phyloP scores from a whole-genome alignment of 116 monocot genomes.

The Papilionanthe hybrid region DNA sequence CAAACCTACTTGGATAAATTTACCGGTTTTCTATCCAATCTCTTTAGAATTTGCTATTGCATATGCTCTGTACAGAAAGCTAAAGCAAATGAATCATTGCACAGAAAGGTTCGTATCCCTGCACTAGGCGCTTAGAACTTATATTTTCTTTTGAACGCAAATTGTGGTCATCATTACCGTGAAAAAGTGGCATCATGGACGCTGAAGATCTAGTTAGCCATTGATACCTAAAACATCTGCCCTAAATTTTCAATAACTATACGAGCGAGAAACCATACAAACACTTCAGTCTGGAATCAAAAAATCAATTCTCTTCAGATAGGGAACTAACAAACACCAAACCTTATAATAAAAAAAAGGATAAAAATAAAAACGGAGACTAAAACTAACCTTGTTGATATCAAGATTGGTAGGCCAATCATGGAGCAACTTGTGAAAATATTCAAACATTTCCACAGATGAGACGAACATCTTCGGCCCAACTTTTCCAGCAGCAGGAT shows the following conservation, averaged over 20 bases:
- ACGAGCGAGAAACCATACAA: background rate
- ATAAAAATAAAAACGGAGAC: background rate
- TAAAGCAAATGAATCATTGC: no score
- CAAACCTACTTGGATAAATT: no score
- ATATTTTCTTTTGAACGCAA: background rate
- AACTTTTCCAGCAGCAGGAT: constrained; percentile 26
- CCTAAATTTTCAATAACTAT: background rate
- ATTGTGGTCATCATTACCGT: background rate
- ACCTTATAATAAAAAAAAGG: background rate
- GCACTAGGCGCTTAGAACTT: background rate
- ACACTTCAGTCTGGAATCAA: no score
- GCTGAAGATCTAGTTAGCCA: background rate
- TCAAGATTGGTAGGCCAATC: constrained; percentile 57
- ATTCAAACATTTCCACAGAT: constrained; percentile 75
- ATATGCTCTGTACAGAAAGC: background rate
- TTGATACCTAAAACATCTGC: background rate
- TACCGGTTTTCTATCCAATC: no score
- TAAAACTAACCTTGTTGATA: constrained; percentile 60
- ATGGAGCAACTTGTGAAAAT: constrained; percentile 70
- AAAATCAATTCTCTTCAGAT: background rate
- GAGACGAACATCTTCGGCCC: constrained; percentile 75
- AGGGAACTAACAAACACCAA: background rate
- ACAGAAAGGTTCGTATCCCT: background rate
- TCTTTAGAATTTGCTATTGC: no score
- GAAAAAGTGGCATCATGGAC: background rate